Percentiles rank a stretch among this genome's conserved stretches.
Evolutionary conservation across 176 grass and related monocot species (phyloP).

Genomic region (Oryza officinalis): DNA sequence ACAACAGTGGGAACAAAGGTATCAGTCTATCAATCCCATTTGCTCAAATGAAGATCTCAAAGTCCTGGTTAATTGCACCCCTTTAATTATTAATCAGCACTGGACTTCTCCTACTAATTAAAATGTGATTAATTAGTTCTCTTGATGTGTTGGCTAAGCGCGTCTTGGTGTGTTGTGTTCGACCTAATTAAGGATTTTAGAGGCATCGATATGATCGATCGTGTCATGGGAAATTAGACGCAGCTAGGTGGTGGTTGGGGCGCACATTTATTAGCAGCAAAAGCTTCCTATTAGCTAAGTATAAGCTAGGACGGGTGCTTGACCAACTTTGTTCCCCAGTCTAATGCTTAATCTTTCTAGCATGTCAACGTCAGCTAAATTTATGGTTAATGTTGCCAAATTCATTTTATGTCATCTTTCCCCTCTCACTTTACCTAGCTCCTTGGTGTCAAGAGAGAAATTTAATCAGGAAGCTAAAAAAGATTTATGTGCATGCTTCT

Average conservation of each 20-base stretch:
- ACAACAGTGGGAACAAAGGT: conserved; percentile 6
- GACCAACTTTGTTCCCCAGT: background rate
- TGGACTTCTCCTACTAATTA: background rate
- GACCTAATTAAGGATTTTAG: conserved; percentile 41
- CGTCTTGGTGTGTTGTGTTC: background rate
- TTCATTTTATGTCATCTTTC: background rate
- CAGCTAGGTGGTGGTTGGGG: conserved; percentile 18
- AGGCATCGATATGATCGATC: background rate
- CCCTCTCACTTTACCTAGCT: background rate
- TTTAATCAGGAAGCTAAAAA: background rate
- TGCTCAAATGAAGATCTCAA: background rate
- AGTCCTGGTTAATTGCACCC: background rate
- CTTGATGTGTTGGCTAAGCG: background rate
- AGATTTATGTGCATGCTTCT: background rate
- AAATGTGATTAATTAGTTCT: background rate
- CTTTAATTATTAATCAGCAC: background rate
- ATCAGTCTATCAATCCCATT: background rate
- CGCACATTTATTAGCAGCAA: background rate
- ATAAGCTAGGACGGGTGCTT: background rate
- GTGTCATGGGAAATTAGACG: background rate
- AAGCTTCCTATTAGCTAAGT: background rate
- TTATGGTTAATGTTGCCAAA: conserved; percentile 1
- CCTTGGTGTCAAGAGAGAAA: background rate
- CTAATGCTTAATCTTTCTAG: background rate
- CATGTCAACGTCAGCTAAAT: conserved; percentile 12